These are phyloP conservation scores for Schizochytrium sp. DNA, from an alignment of 108 stramenopile genomes.

Conservation along the genomic window DNA sequence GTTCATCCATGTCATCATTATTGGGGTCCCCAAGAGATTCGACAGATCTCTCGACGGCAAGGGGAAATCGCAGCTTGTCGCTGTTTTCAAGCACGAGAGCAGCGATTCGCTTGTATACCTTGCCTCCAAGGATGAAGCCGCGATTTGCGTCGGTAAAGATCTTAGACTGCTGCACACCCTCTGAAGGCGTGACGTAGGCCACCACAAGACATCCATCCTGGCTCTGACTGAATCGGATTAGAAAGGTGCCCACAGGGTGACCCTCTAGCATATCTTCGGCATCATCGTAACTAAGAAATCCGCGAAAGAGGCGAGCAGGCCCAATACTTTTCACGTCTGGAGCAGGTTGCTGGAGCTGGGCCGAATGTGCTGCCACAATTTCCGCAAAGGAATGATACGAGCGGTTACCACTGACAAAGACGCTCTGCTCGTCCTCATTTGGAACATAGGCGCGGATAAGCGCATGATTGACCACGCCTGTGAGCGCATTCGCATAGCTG, in stretches of 20 bases:
- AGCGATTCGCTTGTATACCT: neutral
- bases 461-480: conserved; percentile 1
- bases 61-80: neutral
- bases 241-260: neutral
- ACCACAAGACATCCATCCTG: neutral
- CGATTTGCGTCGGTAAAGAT: neutral
- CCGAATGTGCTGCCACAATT: neutral
- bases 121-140: neutral
- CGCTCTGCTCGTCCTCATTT: neutral
- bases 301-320: neutral
- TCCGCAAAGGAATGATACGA: neutral
- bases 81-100: neutral
- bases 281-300: neutral
- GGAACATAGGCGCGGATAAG: neutral
- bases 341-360: neutral
- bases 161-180: neutral
- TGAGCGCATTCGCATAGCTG: neutral
- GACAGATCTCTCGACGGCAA: neutral
- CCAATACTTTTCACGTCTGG: neutral
- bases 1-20: neutral
- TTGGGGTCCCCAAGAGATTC: neutral
- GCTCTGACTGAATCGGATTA: neutral
- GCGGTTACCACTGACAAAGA: neutral
- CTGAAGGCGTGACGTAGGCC: neutral
- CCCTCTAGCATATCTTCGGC: neutral